These are phyloP conservation scores for Cryptococcus sp. DNA, from an alignment of 1,284 basidiomycete species.

Conservation along the genomic window DNA sequence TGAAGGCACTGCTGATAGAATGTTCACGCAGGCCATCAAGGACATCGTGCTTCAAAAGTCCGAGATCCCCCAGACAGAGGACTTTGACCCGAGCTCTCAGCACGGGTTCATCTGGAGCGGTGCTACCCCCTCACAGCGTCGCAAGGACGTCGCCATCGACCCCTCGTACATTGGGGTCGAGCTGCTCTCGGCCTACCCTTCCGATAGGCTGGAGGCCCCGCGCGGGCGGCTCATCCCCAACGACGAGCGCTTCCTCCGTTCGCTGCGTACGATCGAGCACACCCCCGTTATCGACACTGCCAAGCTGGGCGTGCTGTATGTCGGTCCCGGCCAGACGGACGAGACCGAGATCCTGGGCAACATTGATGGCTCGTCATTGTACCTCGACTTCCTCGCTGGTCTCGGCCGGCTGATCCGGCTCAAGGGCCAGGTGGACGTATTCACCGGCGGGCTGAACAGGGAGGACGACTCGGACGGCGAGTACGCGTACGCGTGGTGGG, in stretches of 20 bases:
- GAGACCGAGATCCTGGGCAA: constrained; percentile 89
- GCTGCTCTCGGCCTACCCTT: constrained; percentile 71
- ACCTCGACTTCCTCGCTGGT: constrained; percentile 85
- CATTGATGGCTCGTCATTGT: constrained; percentile 87
- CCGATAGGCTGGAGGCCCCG: constrained; percentile 46
- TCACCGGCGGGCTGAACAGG: constrained; percentile 82
- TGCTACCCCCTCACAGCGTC: constrained; percentile 76
- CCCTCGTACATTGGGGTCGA: constrained; percentile 86
- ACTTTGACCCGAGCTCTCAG: constrained; percentile 26
- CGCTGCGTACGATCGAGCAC: constrained; percentile 71
- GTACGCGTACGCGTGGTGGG: constrained; percentile 98
- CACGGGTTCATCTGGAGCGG: constrained; percentile 71
- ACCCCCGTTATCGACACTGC: constrained; percentile 96
- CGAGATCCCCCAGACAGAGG: constrained; percentile 11
- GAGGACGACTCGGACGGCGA: constrained; percentile 76
- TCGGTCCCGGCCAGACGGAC: constrained; percentile 80
- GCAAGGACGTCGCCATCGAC: constrained; percentile 78
- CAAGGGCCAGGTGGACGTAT: constrained; percentile 90
- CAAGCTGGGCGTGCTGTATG: constrained; percentile 95
- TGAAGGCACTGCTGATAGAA: background rate
- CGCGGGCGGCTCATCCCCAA: constrained; percentile 52
- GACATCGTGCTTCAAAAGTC: constrained; percentile 26
- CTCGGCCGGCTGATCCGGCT: constrained; percentile 85
- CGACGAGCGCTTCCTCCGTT: constrained; percentile 58
- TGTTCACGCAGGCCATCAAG: constrained; percentile 4